Evolutionary conservation across 2,329 filamentous ascomycete species (phyloP).

Genomic region (Apiospora hydei): DNA sequence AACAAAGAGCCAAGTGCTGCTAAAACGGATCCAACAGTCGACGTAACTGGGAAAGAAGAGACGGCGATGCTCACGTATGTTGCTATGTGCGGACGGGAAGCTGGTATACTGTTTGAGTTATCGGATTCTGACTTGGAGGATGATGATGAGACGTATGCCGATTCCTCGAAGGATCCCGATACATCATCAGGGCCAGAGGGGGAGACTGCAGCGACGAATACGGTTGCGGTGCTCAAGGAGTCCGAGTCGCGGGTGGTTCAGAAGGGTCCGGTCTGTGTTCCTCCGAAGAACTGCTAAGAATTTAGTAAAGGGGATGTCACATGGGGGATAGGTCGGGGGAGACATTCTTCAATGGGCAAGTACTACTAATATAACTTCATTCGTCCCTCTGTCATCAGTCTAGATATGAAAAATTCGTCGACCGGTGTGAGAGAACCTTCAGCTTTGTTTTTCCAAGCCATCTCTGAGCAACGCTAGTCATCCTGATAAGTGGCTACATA

Average conservation of each 20-base stretch:
- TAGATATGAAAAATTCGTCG: neutral
- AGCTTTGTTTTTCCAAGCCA: neutral
- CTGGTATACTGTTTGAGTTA: neutral
- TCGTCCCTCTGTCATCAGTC: neutral
- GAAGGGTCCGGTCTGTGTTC: neutral
- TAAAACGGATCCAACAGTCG: neutral
- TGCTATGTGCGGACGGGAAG: neutral
- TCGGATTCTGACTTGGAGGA: neutral
- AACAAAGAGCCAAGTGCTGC: neutral
- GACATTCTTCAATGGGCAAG: neutral
- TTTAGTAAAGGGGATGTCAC: neutral
- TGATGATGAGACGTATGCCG: neutral
- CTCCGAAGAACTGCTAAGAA: neutral
- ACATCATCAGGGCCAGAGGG: neutral
- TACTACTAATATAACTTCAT: neutral
- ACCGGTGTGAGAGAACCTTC: neutral
- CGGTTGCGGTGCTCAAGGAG: neutral
- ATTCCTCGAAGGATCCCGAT: neutral
- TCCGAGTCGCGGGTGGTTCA: neutral
- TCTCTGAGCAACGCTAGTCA: neutral
- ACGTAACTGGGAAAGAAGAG: neutral
- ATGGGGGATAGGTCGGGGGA: neutral
- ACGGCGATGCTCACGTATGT: neutral
- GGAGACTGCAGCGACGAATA: neutral
- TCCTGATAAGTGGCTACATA: neutral